Conservation (phyloP, 805 yeast genomes). For the Hanseniaspora jakobsenii region DNA sequence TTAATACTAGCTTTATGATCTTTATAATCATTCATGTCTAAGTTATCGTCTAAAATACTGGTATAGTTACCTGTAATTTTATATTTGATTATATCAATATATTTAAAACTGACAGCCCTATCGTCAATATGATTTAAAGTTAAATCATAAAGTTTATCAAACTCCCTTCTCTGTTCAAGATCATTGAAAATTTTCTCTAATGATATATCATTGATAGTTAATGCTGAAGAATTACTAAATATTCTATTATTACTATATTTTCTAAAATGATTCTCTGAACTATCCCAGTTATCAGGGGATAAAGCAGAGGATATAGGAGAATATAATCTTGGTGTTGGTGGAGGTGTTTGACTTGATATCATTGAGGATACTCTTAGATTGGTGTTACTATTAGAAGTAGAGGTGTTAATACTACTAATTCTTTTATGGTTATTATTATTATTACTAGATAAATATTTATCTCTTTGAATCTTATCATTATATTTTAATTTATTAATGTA, state of each 20-base stretch:
- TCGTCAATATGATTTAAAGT: conserved; percentile 4
- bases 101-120: not conserved
- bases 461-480: not conserved
- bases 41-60: no score
- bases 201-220: not conserved
- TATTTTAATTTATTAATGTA: not conserved
- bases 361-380: conserved; percentile 5
- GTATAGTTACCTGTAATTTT: no score
- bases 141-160: conserved; percentile 8
- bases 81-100: conserved; percentile 1
- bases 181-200: not conserved
- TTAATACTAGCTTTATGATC: no score
- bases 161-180: conserved; percentile 5
- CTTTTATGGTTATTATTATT: conserved; percentile 1
- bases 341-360: not conserved
- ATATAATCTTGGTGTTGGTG: conserved; percentile 5
- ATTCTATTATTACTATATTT: not conserved
- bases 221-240: not conserved
- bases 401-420: conserved; percentile 9
- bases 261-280: not conserved
- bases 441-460: not conserved
- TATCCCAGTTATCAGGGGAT: conserved; percentile 13
- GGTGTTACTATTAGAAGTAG: not conserved
- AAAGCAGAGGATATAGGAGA: conserved; percentile 1
- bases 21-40: no score